Evolutionary conservation across 2,329 filamentous ascomycete species (phyloP), one percentile per base, ranked within the genome.

Genomic region (Rhynchosporium secalis): DNA sequence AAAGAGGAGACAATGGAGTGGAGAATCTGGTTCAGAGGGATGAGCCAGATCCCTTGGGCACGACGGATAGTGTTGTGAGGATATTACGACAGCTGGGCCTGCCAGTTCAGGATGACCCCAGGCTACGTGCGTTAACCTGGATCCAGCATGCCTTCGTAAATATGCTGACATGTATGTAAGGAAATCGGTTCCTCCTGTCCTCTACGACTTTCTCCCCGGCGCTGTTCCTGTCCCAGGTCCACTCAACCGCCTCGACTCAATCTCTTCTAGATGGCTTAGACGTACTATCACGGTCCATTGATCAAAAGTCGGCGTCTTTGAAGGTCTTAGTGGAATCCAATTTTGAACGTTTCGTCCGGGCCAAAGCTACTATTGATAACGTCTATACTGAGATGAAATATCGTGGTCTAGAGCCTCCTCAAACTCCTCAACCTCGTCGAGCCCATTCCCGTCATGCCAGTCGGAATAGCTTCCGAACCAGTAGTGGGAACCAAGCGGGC

Each of bases 301-400:
- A 98, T 72, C 91, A 98, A 77, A 99, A 99, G 76, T 97, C 94
- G 0, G 95, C 94, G 0, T 97, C 93, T 3, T 83, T 99, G 65
- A 99, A 99, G 75, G 90, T 96, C 10, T 83, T 99, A 20, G 95
- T 99, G 29, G 95, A 99, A 76, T 94, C 91, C 67, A 99, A 99
- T 75, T 99, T 99, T 74, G 96, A 99, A 77, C 89, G 94, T 68
- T 99, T 99, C 78, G 95, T 99, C 61, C 89, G 92, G 66, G 95
- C 95, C 48, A 99, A 99, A 76, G 91, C 94, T 20, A 98, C 94
- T 7, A 98, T 99, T 72, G 95, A 99, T 78, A 96, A 96, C 77
- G 95, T 99, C 58, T 99, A 99, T 78, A 96, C 88, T 65, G 95
- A 99, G 76, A 99, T 99, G 95, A 96, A 85, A 81, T 93, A 80